Base-by-base conservation (phyloP, 2,329 filamentous ascomycete species). In the Colletotrichum musae region DNA sequence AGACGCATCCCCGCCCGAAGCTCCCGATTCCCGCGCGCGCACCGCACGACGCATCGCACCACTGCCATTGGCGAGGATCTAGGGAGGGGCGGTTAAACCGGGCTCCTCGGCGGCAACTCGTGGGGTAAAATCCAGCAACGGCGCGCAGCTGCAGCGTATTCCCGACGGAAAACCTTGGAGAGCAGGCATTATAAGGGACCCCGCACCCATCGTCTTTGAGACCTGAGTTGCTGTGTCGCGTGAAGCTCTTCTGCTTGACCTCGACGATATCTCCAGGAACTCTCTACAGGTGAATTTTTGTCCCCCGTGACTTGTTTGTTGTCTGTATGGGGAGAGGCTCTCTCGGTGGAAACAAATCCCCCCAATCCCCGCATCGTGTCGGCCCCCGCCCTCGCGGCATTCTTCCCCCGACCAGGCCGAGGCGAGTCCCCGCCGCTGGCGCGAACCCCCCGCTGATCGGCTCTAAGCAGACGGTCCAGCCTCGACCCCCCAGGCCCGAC, bases 301-400 rank as follows among this genome's bases (percentile, higher is more conserved):
- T 36, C 32, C 32, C 32, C 18, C 18, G 16, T 47, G 45, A n/a
- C 47, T 5, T 24, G 21, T 50, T 50, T 50, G 47, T 50, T 50
- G 47, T 50, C 9, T 50, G n/a, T 24, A n/a, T 21, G 10, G 10
- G 18, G n/a, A 3, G 10, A 18, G n/a, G 21, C 18, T 50, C 18
- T 50, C 24, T 18, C 47, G 16, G 12, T 24, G 12, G n/a, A 52
- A 56, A 43, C 18, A 32, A 45, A 39, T 62, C 43, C 56, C 66
- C 62, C 56, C 28, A 67, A 60, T 63, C 64, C 62, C 62, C 67
- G 62, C 67, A 70, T 47, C 9, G 18, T 64, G 39, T 43, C 57
- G 56, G 21, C n/a, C 47, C 67, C 62, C 67, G 62, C 50, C 67
- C 67, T 70, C 67, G 67, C 62, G 67, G 61, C 56, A 66, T 57